Evolutionary conservation across 1,139 yeast genomes (phyloP).

Genomic region (Kodamaea derodonti): DNA sequence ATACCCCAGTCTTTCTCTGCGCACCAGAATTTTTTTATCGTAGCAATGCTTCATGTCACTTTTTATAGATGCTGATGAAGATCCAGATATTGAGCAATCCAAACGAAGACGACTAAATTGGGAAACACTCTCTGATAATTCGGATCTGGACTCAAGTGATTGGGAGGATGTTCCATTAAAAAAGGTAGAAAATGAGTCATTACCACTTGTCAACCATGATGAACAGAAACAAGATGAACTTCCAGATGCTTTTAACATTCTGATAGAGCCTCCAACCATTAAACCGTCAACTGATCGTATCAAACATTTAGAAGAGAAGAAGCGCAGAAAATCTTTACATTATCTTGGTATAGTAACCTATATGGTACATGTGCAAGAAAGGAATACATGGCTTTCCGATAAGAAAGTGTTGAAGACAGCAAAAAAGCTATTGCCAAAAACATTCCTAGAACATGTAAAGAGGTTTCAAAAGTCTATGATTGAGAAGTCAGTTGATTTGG

Average conservation of each 20-base stretch:
- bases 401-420: conserved; percentile 19
- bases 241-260: conserved; percentile 5
- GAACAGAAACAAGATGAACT: neutral
- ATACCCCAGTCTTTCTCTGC: too few species aligned
- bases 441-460: conserved; percentile 18
- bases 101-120: conserved; percentile 6
- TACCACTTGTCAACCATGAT: conserved; percentile 1
- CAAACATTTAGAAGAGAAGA: conserved; percentile 5
- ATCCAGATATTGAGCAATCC: neutral
- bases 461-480: conserved; percentile 11
- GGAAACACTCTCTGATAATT: neutral
- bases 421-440: conserved; percentile 26
- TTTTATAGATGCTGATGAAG: conserved; percentile 2
- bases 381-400: conserved; percentile 24
- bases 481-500: conserved; percentile 7
- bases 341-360: conserved; percentile 25
- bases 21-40: too few species aligned
- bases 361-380: conserved; percentile 19
- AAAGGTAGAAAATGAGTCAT: neutral
- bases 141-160: conserved; percentile 14
- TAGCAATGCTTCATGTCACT: too few species aligned
- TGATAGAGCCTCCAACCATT: conserved; percentile 3
- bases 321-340: conserved; percentile 18
- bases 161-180: conserved; percentile 22
- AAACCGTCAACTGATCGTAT: conserved; percentile 2